Evolutionary conservation across 2,329 filamentous ascomycete genomes (phyloP), one percentile per base, ranked within the genome.

Genomic region (Microcera coccophila): DNA sequence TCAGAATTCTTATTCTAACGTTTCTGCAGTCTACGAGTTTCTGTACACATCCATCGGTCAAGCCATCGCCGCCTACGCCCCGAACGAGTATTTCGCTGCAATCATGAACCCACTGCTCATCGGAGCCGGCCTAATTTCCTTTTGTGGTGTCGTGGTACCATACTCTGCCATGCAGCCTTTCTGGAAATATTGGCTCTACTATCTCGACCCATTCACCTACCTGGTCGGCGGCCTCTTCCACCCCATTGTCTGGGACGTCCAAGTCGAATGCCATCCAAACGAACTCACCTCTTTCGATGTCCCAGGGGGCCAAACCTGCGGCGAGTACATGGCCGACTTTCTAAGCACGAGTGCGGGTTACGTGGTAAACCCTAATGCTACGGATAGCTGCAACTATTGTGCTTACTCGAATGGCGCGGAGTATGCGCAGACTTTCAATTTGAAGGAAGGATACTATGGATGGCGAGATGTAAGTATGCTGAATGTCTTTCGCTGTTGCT

Each of bases 41-140:
- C 42, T 72, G 0, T 71, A 71, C 39, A 71, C 67, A 0, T 68
- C 64, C 0, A 62, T 70, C 39, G 68, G 69, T 1, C 68, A 71
- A 44, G 62, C 60, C 2, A 67, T 75, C 29, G 71, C 72, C 1
- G 73, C 73, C 1, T 75, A 75, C 43, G 68, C 72, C 0, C 73
- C 73, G 0, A 75, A 74, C 34, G 72, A 70, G 12, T 67, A 71
- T 34, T 72, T 73, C n/a, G 72, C 72, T 1, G 63, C 71, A 1
- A 62, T 74, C 17, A 65, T 66, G 52, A 74, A 74, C 40, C 70
- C 71, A 0, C 56, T 75, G 2, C 42, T 74, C 26, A 62, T 75
- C 41, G 66, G 65, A 5, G 63, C 65, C 1, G 67, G 45, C 36
- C 16, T 42, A n/a, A 35, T 54, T n/a, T 49, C 43, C 2, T 61